phyloP scores from a whole-genome alignment of 1,139 yeast species.

The Saccharomyces uvarum region DNA sequence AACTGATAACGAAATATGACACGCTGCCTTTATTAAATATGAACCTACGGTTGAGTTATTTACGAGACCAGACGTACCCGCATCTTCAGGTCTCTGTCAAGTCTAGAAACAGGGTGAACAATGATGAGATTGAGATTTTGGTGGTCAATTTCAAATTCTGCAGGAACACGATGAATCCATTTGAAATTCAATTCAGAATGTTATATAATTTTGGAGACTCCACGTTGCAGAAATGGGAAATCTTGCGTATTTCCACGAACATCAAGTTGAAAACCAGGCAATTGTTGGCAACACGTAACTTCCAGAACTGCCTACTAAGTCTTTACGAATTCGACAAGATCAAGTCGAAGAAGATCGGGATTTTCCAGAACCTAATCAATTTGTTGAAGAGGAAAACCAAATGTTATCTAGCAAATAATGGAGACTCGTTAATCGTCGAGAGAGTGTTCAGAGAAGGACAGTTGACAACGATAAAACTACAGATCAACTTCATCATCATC shows the following conservation, averaged over 20 bases:
- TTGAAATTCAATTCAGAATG: neutral
- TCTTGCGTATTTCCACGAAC: neutral
- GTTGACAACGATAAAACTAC: slow-evolving; percentile 1
- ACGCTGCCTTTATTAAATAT: slow-evolving; percentile 24
- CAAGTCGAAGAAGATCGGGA: neutral
- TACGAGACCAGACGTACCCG: slow-evolving; percentile 11
- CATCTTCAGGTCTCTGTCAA: slow-evolving; percentile 6
- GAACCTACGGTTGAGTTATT: slow-evolving; percentile 16
- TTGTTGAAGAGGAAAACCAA: neutral
- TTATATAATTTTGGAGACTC: neutral
- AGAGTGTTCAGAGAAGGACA: neutral
- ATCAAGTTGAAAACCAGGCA: slow-evolving; percentile 1
- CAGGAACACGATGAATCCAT: neutral
- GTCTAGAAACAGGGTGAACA: neutral
- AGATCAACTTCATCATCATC: neutral
- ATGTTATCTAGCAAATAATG: neutral
- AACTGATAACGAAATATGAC: slow-evolving; percentile 18
- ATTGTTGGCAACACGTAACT: neutral
- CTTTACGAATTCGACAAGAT: slow-evolving; percentile 5
- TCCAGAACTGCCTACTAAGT: neutral
- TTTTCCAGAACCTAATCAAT: neutral
- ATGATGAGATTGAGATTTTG: neutral
- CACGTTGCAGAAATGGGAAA: neutral
- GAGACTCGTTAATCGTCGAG: neutral
- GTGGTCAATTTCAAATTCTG: neutral